Percentiles rank a stretch among this genome's conserved stretches.
Evolutionary conservation across 2,329 filamentous ascomycete species (phyloP).

Genomic region (Xylaria digitata): DNA sequence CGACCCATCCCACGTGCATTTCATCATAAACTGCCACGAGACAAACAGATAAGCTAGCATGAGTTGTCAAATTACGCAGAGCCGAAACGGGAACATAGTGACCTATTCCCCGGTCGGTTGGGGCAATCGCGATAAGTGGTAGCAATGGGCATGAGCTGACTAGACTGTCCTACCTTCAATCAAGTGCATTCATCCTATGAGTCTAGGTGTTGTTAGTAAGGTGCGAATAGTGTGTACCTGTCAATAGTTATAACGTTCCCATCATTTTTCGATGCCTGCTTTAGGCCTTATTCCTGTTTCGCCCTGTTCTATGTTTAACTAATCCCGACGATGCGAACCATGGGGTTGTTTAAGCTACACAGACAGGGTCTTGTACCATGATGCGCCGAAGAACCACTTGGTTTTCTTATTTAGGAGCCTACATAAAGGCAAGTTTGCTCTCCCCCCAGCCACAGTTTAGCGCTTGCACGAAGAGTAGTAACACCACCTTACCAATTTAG

Average conservation of each 20-base stretch:
- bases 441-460: slow-evolving; percentile 1
- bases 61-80: too few relatives aligned
- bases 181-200: too few relatives aligned
- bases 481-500: not conserved
- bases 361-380: not conserved
- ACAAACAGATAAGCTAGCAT: not conserved
- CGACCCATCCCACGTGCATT: slow-evolving; percentile 22
- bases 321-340: not conserved
- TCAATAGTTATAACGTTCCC: too few relatives aligned
- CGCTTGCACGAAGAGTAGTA: not conserved
- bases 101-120: too few relatives aligned
- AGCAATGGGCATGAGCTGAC: too few relatives aligned
- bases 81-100: too few relatives aligned
- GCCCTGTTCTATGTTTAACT: not conserved
- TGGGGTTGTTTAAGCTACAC: not conserved
- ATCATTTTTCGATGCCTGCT: too few relatives aligned
- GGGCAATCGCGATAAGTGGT: too few relatives aligned
- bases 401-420: not conserved
- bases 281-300: not conserved
- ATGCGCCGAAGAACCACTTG: not conserved
- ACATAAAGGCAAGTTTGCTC: not conserved
- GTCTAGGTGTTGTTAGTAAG: too few relatives aligned
- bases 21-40: not conserved
- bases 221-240: too few relatives aligned
- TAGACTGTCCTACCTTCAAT: too few relatives aligned